Evolutionary conservation across 2,329 filamentous ascomycete species (phyloP), one percentile per base, ranked within the genome.

Genomic region (Monosporascus ibericus): DNA sequence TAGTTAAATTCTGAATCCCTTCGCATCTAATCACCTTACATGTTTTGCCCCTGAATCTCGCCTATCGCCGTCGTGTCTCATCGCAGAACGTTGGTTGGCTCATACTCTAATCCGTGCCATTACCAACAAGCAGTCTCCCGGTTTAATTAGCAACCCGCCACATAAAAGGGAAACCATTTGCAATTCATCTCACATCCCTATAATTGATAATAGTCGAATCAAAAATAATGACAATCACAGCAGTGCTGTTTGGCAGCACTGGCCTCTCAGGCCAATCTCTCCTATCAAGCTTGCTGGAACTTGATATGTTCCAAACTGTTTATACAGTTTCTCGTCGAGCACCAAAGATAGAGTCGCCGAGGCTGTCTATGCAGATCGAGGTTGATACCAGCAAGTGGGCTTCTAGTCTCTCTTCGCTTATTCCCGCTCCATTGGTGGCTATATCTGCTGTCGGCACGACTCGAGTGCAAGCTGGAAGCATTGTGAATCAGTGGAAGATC

Each of bases 361-460:
- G 86, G 60, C 80, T 92, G 57, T 76, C 80, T 49, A 77, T 85
- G 18, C 73, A 88, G 59, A 70, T 87, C 63, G 84, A 88, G 25
- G 59, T 79, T 60, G 88, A 95, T 68, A 84, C 82, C 1, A 69
- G 80, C 7, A 77, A 80, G 65, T 96, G 91, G 92, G 72, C 82
- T 2, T 60, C 75, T 9, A 72, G 79, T 60, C 78, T 94, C 48
- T 65, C 75, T 6, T 70, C 74, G 34, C 70, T 87, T 46, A 64
- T 72, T 0, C 80, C 85, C 0, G 56, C 75, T 0, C 84, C 88
- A 0, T 67, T 75, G 1, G 74, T 87, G 58, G 85, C 94, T 72
- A 83, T 92, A 72, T 91, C 88, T 2, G 82, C 82, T 1, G 79
- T 96, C 1, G 92, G 86, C 53, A 96, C 91, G 2, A 96, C 92